Evolutionary conservation across 1,284 basidiomycete genomes (phyloP).

Genomic region (Coniophora puteana): DNA sequence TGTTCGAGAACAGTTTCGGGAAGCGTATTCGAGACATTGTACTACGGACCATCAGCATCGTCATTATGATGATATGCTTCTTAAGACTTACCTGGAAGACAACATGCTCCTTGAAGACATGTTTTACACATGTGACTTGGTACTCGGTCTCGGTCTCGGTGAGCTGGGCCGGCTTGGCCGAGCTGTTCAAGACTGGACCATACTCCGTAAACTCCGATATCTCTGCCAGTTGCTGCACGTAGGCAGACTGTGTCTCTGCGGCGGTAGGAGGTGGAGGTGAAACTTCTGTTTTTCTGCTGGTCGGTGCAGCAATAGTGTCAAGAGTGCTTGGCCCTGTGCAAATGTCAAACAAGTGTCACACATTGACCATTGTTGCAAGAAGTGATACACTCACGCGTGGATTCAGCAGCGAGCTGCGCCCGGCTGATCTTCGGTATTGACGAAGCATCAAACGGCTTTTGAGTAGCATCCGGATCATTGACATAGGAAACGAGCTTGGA

Average conservation of each 20-base stretch:
- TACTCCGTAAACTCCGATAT: constrained; percentile 87
- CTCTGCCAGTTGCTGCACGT: constrained; percentile 81
- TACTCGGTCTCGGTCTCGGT: constrained; percentile 99
- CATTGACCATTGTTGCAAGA: constrained; percentile 3
- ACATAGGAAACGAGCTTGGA: constrained; percentile 87
- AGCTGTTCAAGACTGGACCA: constrained; percentile 88
- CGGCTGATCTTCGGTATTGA: constrained; percentile 89
- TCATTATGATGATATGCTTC: neutral
- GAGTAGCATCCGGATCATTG: constrained; percentile 68
- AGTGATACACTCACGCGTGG: constrained; percentile 59
- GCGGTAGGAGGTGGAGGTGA: constrained; percentile 68
- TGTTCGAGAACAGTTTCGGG: constrained; percentile 97
- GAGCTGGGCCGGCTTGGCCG: constrained; percentile 74
- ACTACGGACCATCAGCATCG: constrained; percentile 44
- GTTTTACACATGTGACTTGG: constrained; percentile 95
- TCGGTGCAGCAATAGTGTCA: constrained; percentile 75
- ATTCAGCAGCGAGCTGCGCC: constrained; percentile 83
- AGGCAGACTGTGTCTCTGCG: constrained; percentile 82
- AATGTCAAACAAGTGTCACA: constrained; percentile 6
- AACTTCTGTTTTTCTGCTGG: constrained; percentile 56
- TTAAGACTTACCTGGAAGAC: constrained; percentile 81
- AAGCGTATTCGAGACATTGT: constrained; percentile 98
- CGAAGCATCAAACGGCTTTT: constrained; percentile 75
- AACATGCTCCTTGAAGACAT: constrained; percentile 93
- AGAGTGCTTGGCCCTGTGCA: constrained; percentile 72